These are phyloP conservation scores for Alternaria gaisen DNA, from an alignment of 2,329 filamentous ascomycete species.

Conservation along the genomic window DNA sequence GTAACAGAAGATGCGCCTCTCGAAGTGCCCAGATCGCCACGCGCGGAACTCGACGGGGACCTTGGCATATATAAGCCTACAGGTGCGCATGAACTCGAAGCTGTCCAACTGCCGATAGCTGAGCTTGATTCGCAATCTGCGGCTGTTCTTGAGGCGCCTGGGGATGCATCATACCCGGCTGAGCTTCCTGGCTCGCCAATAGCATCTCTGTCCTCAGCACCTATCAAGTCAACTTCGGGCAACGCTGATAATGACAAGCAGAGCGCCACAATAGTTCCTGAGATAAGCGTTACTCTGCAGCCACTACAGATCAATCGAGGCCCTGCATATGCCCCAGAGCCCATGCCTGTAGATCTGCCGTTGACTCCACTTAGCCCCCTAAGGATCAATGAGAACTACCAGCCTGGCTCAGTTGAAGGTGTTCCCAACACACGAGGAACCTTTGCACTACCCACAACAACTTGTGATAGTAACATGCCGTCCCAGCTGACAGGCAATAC, in stretches of 20 bases:
- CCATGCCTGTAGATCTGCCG: slow-evolving; percentile 38
- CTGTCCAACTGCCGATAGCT: slow-evolving; percentile 12
- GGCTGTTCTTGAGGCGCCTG: slow-evolving; percentile 36
- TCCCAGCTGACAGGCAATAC: not conserved
- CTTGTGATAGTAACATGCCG: slow-evolving; percentile 7
- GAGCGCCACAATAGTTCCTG: slow-evolving; percentile 10
- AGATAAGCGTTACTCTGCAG: slow-evolving; percentile 44
- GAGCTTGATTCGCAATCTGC: slow-evolving; percentile 37
- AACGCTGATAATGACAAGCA: not conserved
- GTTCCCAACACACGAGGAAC: not conserved
- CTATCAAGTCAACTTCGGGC: not conserved
- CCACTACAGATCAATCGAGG: slow-evolving; percentile 49
- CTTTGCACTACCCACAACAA: slow-evolving; percentile 26
- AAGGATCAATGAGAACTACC: slow-evolving; percentile 13
- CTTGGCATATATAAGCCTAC: slow-evolving; percentile 26
- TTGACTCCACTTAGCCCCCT: slow-evolving; percentile 28
- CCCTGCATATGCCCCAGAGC: slow-evolving; percentile 58
- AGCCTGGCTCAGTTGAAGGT: slow-evolving; percentile 1
- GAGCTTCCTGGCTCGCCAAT: slow-evolving; percentile 35
- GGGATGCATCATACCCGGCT: slow-evolving; percentile 37
- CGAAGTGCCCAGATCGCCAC: slow-evolving; percentile 26
- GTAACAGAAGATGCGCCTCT: slow-evolving; percentile 57
- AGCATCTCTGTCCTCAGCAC: not conserved
- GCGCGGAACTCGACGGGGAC: slow-evolving; percentile 40
- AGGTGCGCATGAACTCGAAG: slow-evolving; percentile 41